Base-by-base conservation (phyloP, 768 basidiomycete genomes). In the Phaffia australis region DNA sequence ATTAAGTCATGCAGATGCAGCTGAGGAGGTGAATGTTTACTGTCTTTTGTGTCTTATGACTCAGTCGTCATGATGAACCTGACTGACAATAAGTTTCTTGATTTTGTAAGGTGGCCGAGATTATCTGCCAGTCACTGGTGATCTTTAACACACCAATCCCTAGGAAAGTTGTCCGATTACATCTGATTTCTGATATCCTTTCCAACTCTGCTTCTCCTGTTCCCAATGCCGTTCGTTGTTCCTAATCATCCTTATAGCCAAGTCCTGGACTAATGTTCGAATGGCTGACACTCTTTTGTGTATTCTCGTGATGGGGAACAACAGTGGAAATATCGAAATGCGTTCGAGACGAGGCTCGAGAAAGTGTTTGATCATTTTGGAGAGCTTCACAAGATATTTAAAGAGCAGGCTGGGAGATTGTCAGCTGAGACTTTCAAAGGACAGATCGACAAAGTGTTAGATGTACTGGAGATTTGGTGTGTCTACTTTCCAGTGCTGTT, bases 81-180 rank as follows among this genome's bases (percentile, higher is more conserved):
- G 35, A 11, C 35, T 42, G 35, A 42, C 35, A 11, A 4, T 4
- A 4, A 54, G 29, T 54, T 18, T 21, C 16, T 16, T 50, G 21
- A 19, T 47, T 54, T 14, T 21, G 35, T 2, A 70, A 97, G 93
- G 83, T 99, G 47, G 84, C 85, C 6, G 91, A 97, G 70, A 83
- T 94, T 71, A 89, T 99, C 71, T 83, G 93, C 30, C 81, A 87
- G 19, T 97, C 95, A 6, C 78, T 98, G 11, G 80, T 88, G 29
- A 85, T 98, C 23, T 89, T 91, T 70, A 80, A 84, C n/a, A 99
- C 95, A 0, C 85, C 95, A 0, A 90, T 98, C n/a, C 95, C 95
- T 63, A 85, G 93, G 71, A 99, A 99, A 76, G 84, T 98, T 63
- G 89, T 95, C 29, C 86, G 95, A 29, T 81, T 99, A 30, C 87